Base-by-base conservation (phyloP, 495 filamentous ascomycete species). In the Hyaloscypha bicolor region DNA sequence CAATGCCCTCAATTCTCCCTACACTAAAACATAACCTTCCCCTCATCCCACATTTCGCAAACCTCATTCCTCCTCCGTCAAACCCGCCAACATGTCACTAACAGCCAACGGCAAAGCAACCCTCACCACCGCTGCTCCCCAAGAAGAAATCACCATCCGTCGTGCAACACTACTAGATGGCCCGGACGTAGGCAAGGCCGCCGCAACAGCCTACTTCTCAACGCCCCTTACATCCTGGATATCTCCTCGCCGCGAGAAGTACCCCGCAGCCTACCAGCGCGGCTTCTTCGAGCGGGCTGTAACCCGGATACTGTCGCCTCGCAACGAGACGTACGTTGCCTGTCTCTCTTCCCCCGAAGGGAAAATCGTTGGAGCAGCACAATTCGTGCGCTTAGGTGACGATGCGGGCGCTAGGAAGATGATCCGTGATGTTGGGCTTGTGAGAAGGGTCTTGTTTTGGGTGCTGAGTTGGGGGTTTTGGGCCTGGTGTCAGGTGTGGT, bases 361-460 rank as follows among this genome's bases (percentile, higher is more conserved):
- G 22, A n/a, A 35, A 25, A 39, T 56, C 2, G 58, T 74, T 1
- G 72, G 55, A 0, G 70, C 65, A 33, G 67, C 61, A 21, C 63
- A 68, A 9, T 74, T 71, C 29, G 21, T 48, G 21, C 69, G 72
- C 0, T 19, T 68, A 16, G 72, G 72, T 19, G 37, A 64, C 12
- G 72, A 74, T 60, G 51, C 25, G 0, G 72, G 61, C 8, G 72
- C 72, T 16, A 14, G 29, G 53, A 56, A 16, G 21, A 29, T 25
- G 53, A 30, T 56, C 16, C 6, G 12, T 16, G 22, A 29, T 5
- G 9, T 29, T 29, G 21, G 21, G 6, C 2, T 62, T 19, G 14
- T 35, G 48, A 33, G 45, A 32, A 60, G 58, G 21, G 4, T 61
- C 9, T 53, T 16, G 30, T 16, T 69, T 4, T 64, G 45, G 45